These are phyloP conservation scores for Epicoccum sorghinum DNA, from an alignment of 2,329 filamentous ascomycete genomes.

Conservation along the genomic window DNA sequence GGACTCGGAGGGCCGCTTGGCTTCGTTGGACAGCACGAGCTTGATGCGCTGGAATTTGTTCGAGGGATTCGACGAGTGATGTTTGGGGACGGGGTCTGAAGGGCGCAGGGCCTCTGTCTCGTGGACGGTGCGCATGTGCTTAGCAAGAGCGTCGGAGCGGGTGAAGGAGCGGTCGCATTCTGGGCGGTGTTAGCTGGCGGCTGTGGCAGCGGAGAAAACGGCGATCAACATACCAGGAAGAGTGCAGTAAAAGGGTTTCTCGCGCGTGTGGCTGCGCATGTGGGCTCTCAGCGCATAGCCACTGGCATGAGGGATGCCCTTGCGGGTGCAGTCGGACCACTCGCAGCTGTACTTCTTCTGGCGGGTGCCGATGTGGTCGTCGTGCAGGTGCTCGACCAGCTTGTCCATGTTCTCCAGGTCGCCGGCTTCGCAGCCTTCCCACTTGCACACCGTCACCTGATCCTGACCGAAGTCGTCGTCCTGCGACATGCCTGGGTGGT, in stretches of 20 bases:
- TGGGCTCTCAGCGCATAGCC: slow-evolving; percentile 96
- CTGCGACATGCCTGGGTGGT: slow-evolving; percentile 49
- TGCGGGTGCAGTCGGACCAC: slow-evolving; percentile 87
- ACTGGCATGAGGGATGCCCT: slow-evolving; percentile 90
- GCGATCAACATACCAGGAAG: slow-evolving; percentile 71
- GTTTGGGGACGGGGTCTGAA: slow-evolving; percentile 72
- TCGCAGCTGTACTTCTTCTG: slow-evolving; percentile 99
- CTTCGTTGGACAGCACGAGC: slow-evolving; percentile 49
- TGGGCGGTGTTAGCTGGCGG: slow-evolving; percentile 46
- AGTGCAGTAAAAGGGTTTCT: slow-evolving; percentile 98
- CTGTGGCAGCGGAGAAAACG: neutral
- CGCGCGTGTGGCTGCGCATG: slow-evolving; percentile 95
- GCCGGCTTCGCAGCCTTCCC: slow-evolving; percentile 58
- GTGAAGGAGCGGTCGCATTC: slow-evolving; percentile 98
- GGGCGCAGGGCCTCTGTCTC: slow-evolving; percentile 93
- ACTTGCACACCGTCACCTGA: slow-evolving; percentile 56
- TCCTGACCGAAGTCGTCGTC: slow-evolving; percentile 53
- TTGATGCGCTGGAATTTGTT: slow-evolving; percentile 55
- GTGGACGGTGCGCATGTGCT: slow-evolving; percentile 98
- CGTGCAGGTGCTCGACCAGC: slow-evolving; percentile 66
- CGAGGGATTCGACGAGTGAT: slow-evolving; percentile 55
- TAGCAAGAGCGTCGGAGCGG: slow-evolving; percentile 90
- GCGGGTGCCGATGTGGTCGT: slow-evolving; percentile 89
- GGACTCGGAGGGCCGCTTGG: slow-evolving; percentile 37
- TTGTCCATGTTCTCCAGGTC: slow-evolving; percentile 59